These are phyloP conservation scores for Gossypium raimondii DNA, from an alignment of 345 rosid genomes.

Conservation along the genomic window DNA sequence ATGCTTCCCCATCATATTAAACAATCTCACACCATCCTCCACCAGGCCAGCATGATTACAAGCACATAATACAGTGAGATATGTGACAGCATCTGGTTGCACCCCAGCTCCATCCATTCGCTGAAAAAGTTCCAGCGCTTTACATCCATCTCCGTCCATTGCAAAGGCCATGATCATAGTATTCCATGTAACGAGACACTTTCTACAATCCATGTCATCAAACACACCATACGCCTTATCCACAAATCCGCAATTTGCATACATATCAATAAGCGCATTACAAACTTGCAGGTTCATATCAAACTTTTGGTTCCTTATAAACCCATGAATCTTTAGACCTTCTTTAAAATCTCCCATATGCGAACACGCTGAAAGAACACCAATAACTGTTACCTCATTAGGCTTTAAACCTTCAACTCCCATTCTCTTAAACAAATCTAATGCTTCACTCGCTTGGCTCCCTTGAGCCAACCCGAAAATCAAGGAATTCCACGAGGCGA, in stretches of 20 bases:
- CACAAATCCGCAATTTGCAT: slow-evolving; percentile 70
- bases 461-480: slow-evolving; percentile 71
- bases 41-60: slow-evolving; percentile 87
- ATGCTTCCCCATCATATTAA: slow-evolving; percentile 46
- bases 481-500: slow-evolving; percentile 86
- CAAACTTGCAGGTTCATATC: slow-evolving; percentile 58
- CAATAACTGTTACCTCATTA: slow-evolving; percentile 68
- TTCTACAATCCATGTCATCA: slow-evolving; percentile 37
- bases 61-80: slow-evolving; percentile 59
- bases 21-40: slow-evolving; percentile 56
- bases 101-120: slow-evolving; percentile 41
- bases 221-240: slow-evolving; percentile 65
- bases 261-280: slow-evolving; percentile 81
- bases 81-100: slow-evolving; percentile 60
- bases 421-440: slow-evolving; percentile 61
- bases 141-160: slow-evolving; percentile 63
- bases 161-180: slow-evolving; percentile 89
- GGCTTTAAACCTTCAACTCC: slow-evolving; percentile 43
- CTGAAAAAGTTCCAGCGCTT: slow-evolving; percentile 58
- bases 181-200: slow-evolving; percentile 75
- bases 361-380: slow-evolving; percentile 74
- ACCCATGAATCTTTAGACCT: slow-evolving; percentile 54
- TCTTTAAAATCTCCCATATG: slow-evolving; percentile 66
- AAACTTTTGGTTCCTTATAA: slow-evolving; percentile 40
- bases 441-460: slow-evolving; percentile 52